phyloP scores from a whole-genome alignment of 495 filamentous ascomycete species.

The Aspergillus carlsbadensis region DNA sequence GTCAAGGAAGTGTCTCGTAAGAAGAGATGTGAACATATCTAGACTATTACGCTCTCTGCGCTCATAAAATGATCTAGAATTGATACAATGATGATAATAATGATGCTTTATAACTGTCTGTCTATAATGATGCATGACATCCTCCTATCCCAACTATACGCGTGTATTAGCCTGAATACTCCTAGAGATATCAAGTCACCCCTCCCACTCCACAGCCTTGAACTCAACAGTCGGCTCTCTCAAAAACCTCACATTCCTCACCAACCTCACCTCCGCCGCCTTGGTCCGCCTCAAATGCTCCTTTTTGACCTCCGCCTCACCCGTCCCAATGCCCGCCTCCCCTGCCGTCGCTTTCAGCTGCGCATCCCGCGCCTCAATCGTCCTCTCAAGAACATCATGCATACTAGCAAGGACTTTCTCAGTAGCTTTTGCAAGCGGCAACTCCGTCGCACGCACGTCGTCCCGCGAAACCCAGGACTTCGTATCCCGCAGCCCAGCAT shows the following conservation, averaged over 20 bases:
- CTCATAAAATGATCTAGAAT: not conserved
- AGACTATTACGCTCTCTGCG: no score
- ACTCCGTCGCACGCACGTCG: constrained; percentile 60
- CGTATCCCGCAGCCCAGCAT: constrained; percentile 36
- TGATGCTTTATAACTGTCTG: not conserved
- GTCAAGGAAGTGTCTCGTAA: not conserved
- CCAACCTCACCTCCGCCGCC: constrained; percentile 77
- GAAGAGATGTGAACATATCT: no score
- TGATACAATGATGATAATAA: not conserved
- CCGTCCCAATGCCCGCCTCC: constrained; percentile 21
- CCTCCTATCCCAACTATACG: no score
- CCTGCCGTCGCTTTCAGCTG: constrained; percentile 36
- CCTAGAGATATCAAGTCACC: constrained; percentile 12
- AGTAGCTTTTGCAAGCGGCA: constrained; percentile 78
- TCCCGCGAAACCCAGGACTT: constrained; percentile 70
- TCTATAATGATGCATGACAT: not conserved
- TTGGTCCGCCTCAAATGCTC: constrained; percentile 66
- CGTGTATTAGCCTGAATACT: no score
- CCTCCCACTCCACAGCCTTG: constrained; percentile 35
- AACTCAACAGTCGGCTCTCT: constrained; percentile 55
- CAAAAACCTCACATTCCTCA: constrained; percentile 66
- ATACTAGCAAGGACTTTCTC: constrained; percentile 92
- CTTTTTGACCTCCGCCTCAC: constrained; percentile 56
- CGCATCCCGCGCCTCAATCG: constrained; percentile 63
- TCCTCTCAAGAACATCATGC: constrained; percentile 80